Percentiles rank a stretch among this genome's conserved stretches.
phyloP scores from a whole-genome alignment of 208 protist species.

The Leishmania mexicana region DNA sequence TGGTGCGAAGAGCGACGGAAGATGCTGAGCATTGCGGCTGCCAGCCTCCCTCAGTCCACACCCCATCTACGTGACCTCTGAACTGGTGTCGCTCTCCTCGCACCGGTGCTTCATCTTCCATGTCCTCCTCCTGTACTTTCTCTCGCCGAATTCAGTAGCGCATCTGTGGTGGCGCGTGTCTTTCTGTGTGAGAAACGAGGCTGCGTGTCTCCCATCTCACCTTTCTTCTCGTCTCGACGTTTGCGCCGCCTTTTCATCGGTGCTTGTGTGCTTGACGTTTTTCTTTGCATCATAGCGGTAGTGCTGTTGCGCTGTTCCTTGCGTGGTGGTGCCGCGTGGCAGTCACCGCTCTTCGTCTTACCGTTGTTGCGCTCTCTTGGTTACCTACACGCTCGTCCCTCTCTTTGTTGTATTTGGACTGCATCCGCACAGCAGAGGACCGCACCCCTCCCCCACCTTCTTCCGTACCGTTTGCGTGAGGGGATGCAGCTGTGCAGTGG shows the following conservation, averaged over 20 bases:
- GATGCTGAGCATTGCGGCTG: conserved; percentile 1
- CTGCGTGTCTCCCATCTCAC: not conserved
- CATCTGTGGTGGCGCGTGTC: not conserved
- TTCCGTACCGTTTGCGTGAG: not conserved
- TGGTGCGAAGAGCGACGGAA: too few species aligned
- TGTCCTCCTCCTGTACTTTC: not conserved
- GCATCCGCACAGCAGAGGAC: not conserved
- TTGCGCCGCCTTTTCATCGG: not conserved
- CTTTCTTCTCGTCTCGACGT: not conserved
- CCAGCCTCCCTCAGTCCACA: not conserved
- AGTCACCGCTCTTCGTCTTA: not conserved
- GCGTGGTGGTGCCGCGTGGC: not conserved
- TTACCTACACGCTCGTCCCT: not conserved
- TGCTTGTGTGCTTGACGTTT: not conserved
- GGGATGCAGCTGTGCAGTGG: conserved; percentile 33
- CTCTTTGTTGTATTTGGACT: not conserved
- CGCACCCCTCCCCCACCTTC: not conserved
- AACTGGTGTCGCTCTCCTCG: not conserved
- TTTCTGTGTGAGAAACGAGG: not conserved
- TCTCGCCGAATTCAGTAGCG: not conserved
- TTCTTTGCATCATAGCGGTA: not conserved
- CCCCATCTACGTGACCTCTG: not conserved
- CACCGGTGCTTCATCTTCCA: not conserved
- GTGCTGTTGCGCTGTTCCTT: not conserved
- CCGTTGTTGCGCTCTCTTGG: not conserved